Evolutionary conservation across 495 filamentous ascomycete species (phyloP).

Genomic region (Glonium stellatum): DNA sequence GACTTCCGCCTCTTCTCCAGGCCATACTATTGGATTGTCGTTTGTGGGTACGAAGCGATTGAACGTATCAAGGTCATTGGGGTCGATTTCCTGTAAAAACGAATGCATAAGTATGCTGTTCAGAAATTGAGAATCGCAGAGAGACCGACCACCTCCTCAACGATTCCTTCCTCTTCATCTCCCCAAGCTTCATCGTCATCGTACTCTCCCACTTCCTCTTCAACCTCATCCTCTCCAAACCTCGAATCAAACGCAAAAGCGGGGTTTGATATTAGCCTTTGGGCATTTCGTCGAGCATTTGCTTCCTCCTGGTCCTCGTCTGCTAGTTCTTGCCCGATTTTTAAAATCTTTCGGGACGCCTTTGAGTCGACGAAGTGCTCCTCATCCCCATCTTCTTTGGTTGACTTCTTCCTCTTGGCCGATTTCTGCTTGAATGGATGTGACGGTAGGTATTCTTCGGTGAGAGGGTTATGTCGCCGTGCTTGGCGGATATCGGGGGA

Average conservation of each 20-base stretch:
- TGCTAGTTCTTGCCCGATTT: constrained; percentile 73
- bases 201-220: constrained; percentile 32
- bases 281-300: constrained; percentile 22
- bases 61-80: constrained; percentile 83
- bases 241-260: constrained; percentile 63
- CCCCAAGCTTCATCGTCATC: constrained; percentile 52
- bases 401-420: constrained; percentile 32
- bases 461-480: constrained; percentile 36
- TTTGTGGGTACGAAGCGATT: constrained; percentile 73
- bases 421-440: constrained; percentile 36
- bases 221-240: constrained; percentile 41
- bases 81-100: constrained; percentile 62
- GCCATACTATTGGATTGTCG: constrained; percentile 38
- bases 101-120: not conserved
- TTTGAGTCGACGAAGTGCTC: constrained; percentile 78
- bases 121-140: constrained; percentile 10
- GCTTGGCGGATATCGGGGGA: constrained; percentile 20
- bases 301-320: constrained; percentile 63
- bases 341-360: constrained; percentile 77
- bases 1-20: constrained; percentile 31
- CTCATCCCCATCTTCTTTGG: constrained; percentile 48
- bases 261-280: constrained; percentile 39
- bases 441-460: constrained; percentile 38
- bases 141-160: constrained; percentile 57
- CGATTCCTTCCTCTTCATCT: constrained; percentile 64